A percentile compares a stretch with the other conserved stretches of the same genome.
Evolutionary conservation across 805 yeast genomes (phyloP).

Genomic region (Candida coquimbonensis): DNA sequence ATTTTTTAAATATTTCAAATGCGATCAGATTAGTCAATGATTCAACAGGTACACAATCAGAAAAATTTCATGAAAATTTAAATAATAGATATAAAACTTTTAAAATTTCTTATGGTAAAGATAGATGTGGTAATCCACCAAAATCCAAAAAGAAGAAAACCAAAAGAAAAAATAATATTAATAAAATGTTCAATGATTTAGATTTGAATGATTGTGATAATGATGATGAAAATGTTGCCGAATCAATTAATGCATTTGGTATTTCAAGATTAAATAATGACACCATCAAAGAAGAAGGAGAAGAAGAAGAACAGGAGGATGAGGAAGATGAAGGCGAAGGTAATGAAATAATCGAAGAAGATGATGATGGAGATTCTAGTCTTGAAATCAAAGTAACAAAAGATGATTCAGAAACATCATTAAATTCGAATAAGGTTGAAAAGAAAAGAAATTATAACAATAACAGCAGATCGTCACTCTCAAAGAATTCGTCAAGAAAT

Average conservation of each 20-base stretch:
- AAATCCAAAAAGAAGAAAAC: constrained; percentile 37
- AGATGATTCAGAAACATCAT: not conserved
- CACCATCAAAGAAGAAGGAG: not conserved
- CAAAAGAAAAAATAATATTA: constrained; percentile 11
- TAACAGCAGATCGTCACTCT: not conserved
- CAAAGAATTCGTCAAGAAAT: constrained; percentile 9
- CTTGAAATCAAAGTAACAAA: constrained; percentile 2
- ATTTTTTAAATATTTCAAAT: constrained; percentile 54
- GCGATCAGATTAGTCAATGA: constrained; percentile 61
- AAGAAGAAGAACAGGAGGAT: not conserved
- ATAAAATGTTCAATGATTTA: not conserved
- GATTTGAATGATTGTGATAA: constrained; percentile 5
- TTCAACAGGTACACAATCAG: constrained; percentile 35
- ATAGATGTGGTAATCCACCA: constrained; percentile 73
- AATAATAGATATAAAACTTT: constrained; percentile 43
- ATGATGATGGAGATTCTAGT: constrained; percentile 1
- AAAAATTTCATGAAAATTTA: constrained; percentile 32
- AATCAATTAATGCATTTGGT: constrained; percentile 13
- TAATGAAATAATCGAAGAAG: not conserved
- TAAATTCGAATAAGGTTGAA: not conserved
- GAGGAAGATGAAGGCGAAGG: not conserved
- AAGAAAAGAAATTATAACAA: not conserved
- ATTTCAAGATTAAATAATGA: constrained; percentile 6
- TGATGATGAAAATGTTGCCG: constrained; percentile 1
- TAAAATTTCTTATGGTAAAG: constrained; percentile 66